Evolutionary conservation across 2,329 filamentous ascomycete species (phyloP).

Genomic region (Colletotrichum limetticola): DNA sequence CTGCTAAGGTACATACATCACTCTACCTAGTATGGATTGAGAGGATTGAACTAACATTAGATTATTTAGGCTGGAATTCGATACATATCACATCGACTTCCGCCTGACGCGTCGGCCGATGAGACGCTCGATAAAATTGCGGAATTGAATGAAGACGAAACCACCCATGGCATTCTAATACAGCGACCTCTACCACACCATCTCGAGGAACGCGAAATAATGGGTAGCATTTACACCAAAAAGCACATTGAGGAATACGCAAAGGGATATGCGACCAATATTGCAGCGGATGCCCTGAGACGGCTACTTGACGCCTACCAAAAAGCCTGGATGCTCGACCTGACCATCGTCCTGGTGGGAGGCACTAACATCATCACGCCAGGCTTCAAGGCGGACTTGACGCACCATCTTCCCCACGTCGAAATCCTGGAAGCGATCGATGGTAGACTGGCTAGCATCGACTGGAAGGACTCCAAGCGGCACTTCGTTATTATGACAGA

Average conservation of each 20-base stretch:
- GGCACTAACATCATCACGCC: background rate
- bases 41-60: background rate
- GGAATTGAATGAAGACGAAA: background rate
- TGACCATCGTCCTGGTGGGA: background rate
- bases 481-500: background rate
- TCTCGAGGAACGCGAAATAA: background rate
- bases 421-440: background rate
- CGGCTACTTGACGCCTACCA: background rate
- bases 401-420: background rate
- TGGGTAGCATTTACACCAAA: background rate
- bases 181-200: conserved; percentile 10
- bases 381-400: background rate
- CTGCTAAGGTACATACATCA: background rate
- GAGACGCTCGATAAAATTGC: background rate
- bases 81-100: background rate
- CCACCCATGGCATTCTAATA: background rate
- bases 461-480: background rate
- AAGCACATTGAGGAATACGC: conserved; percentile 14
- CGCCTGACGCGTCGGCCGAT: background rate
- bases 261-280: background rate
- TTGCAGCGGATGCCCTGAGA: conserved; percentile 1
- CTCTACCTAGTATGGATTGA: background rate
- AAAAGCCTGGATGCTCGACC: background rate
- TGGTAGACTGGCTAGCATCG: background rate
- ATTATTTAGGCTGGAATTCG: background rate